Evolutionary conservation across 2,329 filamentous ascomycete species (phyloP).

Genomic region (Hypoxylon sp.): DNA sequence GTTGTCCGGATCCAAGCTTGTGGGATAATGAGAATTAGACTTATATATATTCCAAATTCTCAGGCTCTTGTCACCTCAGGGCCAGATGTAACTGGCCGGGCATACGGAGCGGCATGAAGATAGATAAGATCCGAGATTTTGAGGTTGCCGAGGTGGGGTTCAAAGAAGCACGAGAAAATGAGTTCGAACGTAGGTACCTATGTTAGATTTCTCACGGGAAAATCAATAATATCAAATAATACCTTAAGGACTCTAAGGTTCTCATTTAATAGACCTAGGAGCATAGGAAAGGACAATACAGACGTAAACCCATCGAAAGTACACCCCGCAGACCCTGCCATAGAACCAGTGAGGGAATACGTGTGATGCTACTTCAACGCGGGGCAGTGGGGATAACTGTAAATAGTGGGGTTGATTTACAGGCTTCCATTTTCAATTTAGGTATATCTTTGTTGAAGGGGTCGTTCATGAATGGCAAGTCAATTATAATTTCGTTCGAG

Average conservation of each 20-base stretch:
- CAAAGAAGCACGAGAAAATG: not conserved
- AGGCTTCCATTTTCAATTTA: not conserved
- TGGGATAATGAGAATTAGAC: not conserved
- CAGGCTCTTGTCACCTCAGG: conserved; percentile 21
- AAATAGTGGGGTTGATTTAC: conserved; percentile 15
- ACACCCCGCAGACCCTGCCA: conserved; percentile 18
- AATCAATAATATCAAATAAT: not conserved
- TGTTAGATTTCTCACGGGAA: not conserved
- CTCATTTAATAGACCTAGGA: not conserved
- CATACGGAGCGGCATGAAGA: not conserved
- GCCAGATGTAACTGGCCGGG: not conserved
- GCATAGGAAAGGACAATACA: not conserved
- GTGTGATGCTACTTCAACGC: conserved; percentile 19
- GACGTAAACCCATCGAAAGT: not conserved
- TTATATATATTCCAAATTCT: not conserved
- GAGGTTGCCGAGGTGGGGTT: not conserved
- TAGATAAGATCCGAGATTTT: conserved; percentile 12
- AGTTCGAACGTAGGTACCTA: conserved; percentile 8
- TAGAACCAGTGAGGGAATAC: conserved; percentile 2
- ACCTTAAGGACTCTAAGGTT: not conserved
- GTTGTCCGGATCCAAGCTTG: not conserved
- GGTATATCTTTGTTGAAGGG: not conserved
- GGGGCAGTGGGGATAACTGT: conserved; percentile 26
- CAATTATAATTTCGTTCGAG: not conserved
- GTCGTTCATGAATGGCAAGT: not conserved